Percentiles rank a stretch among this genome's conserved stretches.
Evolutionary conservation across 2,329 filamentous ascomycete species (phyloP).

Genomic region (Ascochyta viciae-villosae): DNA sequence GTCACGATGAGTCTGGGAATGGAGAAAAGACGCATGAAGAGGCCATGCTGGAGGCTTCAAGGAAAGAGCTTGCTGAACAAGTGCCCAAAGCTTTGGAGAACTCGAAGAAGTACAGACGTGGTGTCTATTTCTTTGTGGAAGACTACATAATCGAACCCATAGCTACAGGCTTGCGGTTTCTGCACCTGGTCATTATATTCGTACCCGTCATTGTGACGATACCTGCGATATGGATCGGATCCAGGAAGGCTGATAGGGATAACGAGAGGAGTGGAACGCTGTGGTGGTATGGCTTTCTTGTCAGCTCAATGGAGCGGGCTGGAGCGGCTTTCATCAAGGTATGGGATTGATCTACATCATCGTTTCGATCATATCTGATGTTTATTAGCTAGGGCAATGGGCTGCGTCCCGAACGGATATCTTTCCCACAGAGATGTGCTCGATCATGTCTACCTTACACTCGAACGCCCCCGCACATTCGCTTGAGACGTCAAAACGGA

Average conservation of each 20-base stretch:
- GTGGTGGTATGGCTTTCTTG: conserved; percentile 94
- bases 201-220: conserved; percentile 84
- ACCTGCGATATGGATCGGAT: conserved; percentile 81
- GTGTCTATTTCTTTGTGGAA: conserved; percentile 72
- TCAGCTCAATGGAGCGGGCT: conserved; percentile 87
- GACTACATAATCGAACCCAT: conserved; percentile 80
- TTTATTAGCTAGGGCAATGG: conserved; percentile 86
- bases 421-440: conserved; percentile 91
- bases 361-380: conserved; percentile 21
- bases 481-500: conserved; percentile 77
- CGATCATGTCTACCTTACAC: conserved; percentile 91
- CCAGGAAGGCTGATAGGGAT: conserved; percentile 66
- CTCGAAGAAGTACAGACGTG: conserved; percentile 64
- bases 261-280: conserved; percentile 82
- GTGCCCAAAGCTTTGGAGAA: conserved; percentile 69
- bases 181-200: conserved; percentile 87
- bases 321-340: conserved; percentile 98
- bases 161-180: conserved; percentile 84
- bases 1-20: conserved; percentile 56
- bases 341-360: conserved; percentile 14
- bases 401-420: conserved; percentile 95
- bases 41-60: conserved; percentile 85
- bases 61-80: conserved; percentile 75
- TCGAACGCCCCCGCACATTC: conserved; percentile 94
- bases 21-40: conserved; percentile 74